Base-by-base conservation (phyloP, 2,329 filamentous ascomycete genomes). In the Xylaria multiplex region DNA sequence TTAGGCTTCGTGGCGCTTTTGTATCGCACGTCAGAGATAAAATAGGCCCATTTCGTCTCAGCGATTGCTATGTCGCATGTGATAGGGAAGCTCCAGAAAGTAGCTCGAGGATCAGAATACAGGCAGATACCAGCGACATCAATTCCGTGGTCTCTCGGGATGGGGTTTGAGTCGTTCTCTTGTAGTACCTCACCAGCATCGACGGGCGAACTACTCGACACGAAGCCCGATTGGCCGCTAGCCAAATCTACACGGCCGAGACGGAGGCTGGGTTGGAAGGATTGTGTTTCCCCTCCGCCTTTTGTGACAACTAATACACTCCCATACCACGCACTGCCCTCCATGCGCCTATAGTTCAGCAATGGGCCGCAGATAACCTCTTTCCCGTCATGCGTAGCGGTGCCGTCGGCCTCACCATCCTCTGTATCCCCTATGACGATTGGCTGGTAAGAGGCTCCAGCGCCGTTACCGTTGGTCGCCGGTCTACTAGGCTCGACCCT, bases 71-170 rank as follows among this genome's bases (percentile, higher is more conserved):
- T 86, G 69, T 94, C 91, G 43, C 97, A 87, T 71, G 89, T 85
- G 37, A 99, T 78, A 72, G 91, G 90, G 80, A 98, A 99, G 64
- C 90, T 87, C 96, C 96, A 99, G 79, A 99, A 99, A 0, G 95
- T 98, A 84, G 90, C 81, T 80, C 85, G 80, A 54, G 80, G 78
- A 73, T 90, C 85, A 76, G 90, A 86, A 88, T 90, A 81, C 80
- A 95, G 76, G 84, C 85, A 81, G 79, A 82, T 72, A 83, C 83
- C 77, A 78, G 81, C 74, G 82, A 93, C 65, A 81, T 78, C 74
- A 3, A 68, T 72, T 7, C 71, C 70, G 46, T 78, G 75, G 53
- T 77, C 71, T 58, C 72, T 77, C 54, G 46, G 67, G 82, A 86
- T 85, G 84, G 81, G 73, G 60, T 84, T 78, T 0, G 75, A 77